Percentiles rank a stretch among this genome's conserved stretches.
These are phyloP conservation scores for Ustilago tritici DNA, from an alignment of 1,284 basidiomycete genomes.

Conservation along the genomic window DNA sequence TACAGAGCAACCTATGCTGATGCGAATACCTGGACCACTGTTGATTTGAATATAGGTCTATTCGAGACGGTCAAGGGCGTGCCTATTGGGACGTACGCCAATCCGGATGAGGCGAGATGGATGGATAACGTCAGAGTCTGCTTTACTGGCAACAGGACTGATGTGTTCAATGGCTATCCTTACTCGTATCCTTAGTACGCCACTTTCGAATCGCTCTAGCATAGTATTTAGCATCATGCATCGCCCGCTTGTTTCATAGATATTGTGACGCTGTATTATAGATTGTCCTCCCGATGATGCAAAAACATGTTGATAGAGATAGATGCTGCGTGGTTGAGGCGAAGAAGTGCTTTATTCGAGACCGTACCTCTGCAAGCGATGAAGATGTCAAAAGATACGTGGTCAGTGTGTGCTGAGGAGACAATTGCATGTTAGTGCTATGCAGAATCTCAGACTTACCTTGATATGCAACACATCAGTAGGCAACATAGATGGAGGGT, in stretches of 20 bases:
- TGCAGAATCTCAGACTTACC: constrained; percentile 5
- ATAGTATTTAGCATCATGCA: background rate
- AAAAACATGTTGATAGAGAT: background rate
- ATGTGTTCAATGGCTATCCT: constrained; percentile 30
- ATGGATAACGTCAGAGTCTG: constrained; percentile 21
- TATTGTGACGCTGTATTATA: constrained; percentile 24
- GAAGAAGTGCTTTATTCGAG: constrained; percentile 11
- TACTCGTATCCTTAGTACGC: constrained; percentile 11
- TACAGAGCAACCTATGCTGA: constrained; percentile 35
- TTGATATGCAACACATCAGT: constrained; percentile 52
- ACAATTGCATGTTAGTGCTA: background rate
- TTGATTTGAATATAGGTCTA: constrained; percentile 41
- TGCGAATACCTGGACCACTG: constrained; percentile 34
- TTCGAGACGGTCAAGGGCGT: constrained; percentile 43
- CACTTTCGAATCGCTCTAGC: background rate
- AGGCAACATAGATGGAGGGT: constrained; percentile 59
- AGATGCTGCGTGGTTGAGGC: background rate
- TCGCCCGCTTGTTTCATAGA: background rate
- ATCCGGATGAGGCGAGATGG: constrained; percentile 31
- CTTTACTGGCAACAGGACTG: constrained; percentile 33
- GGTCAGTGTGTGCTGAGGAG: background rate
- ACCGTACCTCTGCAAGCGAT: constrained; percentile 21
- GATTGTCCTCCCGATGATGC: constrained; percentile 17
- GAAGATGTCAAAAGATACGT: background rate
- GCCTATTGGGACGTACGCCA: constrained; percentile 17